Evolutionary conservation across 2,329 filamentous ascomycete genomes (phyloP), one percentile per base, ranked within the genome.

Genomic region (Monascus ruber): DNA sequence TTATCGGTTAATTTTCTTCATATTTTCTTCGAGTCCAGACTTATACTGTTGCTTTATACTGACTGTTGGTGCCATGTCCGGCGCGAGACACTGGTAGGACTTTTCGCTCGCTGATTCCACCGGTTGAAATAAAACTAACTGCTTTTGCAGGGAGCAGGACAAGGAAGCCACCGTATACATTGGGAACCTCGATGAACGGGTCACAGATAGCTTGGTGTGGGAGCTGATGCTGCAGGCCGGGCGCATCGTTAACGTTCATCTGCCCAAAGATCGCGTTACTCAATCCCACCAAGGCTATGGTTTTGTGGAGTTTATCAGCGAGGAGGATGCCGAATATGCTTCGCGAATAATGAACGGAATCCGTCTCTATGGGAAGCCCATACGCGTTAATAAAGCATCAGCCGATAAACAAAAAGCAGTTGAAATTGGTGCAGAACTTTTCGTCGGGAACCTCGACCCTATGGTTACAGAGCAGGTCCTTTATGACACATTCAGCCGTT

Each of bases 151-250:
- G 85, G 86, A 95, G 62, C 89, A 96, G 71, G 89, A 96, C 66
- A 95, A 95, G 65, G 89, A 96, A 67, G 87, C 87, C 52, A 96
- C 91, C 33, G 85, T 96, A 62, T 98, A 98, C 65, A 85, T 96
- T 52, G 91, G 91, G 59, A 96, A 96, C 64, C 86, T 98, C 56
- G 91, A 98, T 69, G 91, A 98, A 71, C 86, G 91, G 62, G 85
- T 91, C 49, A 83, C 82, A 35, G 86, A 94, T 59, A 81, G 83
- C 52, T 76, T 94, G 51, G 79, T 98, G 50, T 95, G 91, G 81
- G 91, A 98, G 71, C 75, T 98, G 55, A 96, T 96, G 87, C 80
- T 95, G 40, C 91, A 98, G 70, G 87, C 88, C 61, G 91, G 91
- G 40, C 88, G 89, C 52, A 93, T 98, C 54, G 85, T 94, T 59